Evolutionary conservation across 805 yeast genomes (phyloP), one percentile per base, ranked within the genome.

Genomic region (Kodamaea lidongshanica): DNA sequence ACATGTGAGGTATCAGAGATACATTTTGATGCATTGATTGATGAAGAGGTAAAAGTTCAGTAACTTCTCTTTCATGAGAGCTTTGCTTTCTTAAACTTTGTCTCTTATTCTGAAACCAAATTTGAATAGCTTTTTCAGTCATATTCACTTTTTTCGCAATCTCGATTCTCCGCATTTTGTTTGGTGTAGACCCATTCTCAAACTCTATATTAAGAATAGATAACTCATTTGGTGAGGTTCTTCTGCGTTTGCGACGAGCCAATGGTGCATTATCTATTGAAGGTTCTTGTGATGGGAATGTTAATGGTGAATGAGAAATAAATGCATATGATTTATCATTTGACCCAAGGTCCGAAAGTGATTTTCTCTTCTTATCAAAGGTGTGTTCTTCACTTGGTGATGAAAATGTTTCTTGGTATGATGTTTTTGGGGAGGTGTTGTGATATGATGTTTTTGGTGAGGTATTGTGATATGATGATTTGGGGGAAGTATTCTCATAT

Each of bases 61-160:
- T 60, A 23, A 65, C 46, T 44, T 65, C 70, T 39, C 48, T 58
- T 28, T 63, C 69, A 10, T 44, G 32, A 23, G 40, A 38, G 33
- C 48, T 45, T 29, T 60, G 65, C 44, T 78, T 74, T 47, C 87
- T 72, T 40, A 80, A 58, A 20, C 88, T 71, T 58, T 89, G 96
- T 56, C 98, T 74, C 56, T 78, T 83, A 58, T 92, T 92, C 61
- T 92, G 98, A 61, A 92, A 92, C 98, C 98, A 92, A 40, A 89
- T 86, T 61, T 92, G 98, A 19, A 92, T 95, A 2, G 96, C 95
- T 55, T 88, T 86, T 56, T 88, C 96, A n/a, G 89, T 76, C 97
- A 92, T 92, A 43, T 77, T 78, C 23, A 92, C 94, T 41, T 67
- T 73, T 17, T 62, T 56, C 4, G 97, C 95, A 41, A 92, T 83